These are phyloP conservation scores for Aureobasidium zeae DNA, from an alignment of 2,329 filamentous ascomycete species.

Conservation along the genomic window DNA sequence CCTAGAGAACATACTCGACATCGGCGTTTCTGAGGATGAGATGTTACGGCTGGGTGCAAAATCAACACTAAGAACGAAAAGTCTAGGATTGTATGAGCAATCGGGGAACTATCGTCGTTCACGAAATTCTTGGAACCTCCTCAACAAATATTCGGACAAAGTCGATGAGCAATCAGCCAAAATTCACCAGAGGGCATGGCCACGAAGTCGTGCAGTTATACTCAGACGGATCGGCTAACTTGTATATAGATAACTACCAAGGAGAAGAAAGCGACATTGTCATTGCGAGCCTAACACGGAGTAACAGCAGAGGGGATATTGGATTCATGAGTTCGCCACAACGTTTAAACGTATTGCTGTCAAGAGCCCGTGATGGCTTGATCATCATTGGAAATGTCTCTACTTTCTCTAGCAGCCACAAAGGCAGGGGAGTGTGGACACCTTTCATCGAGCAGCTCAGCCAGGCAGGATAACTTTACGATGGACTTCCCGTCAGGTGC, in stretches of 20 bases:
- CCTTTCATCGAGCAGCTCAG: not conserved
- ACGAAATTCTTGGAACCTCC: not conserved
- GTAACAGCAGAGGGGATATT: slow-evolving; percentile 48
- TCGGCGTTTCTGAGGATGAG: slow-evolving; percentile 17
- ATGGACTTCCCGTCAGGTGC: not conserved
- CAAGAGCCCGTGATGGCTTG: slow-evolving; percentile 59
- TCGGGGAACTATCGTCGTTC: not conserved
- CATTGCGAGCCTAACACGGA: slow-evolving; percentile 60
- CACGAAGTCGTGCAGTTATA: no score
- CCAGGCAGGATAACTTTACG: not conserved
- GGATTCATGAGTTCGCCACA: slow-evolving; percentile 60
- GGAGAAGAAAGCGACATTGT: slow-evolving; percentile 66
- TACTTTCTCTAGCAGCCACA: not conserved
- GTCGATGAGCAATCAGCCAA: not conserved
- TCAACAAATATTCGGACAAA: not conserved
- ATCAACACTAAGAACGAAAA: not conserved
- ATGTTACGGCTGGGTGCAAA: not conserved
- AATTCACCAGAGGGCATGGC: no score
- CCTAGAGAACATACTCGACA: slow-evolving; percentile 48
- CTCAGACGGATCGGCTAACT: no score
- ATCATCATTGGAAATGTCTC: slow-evolving; percentile 58
- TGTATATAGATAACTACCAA: slow-evolving; percentile 51
- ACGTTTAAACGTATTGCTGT: slow-evolving; percentile 60
- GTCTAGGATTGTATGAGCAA: not conserved
- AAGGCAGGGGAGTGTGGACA: not conserved